Percentiles rank a stretch among this genome's conserved stretches.
phyloP scores from a whole-genome alignment of 495 filamentous ascomycete species.

The Xylona heveae region DNA sequence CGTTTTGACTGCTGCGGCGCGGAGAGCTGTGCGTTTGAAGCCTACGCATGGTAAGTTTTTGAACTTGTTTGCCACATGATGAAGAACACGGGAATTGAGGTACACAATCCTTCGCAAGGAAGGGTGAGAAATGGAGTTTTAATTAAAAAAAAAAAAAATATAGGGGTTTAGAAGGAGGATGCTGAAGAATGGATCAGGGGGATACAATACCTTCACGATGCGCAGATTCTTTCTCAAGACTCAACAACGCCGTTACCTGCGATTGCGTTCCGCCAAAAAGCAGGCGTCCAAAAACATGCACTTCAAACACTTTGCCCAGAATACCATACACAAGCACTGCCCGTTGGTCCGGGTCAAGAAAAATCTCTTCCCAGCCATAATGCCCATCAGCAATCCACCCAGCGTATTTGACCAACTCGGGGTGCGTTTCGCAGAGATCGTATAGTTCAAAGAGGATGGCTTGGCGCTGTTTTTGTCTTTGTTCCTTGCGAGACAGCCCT shows the following conservation, averaged over 20 bases:
- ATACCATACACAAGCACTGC: constrained; percentile 6
- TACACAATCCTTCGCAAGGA: too few relatives aligned
- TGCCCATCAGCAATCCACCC: constrained; percentile 4
- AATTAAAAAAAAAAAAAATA: too few relatives aligned
- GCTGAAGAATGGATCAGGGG: too few relatives aligned
- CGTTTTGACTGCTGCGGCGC: too few relatives aligned
- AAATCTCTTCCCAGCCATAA: constrained; percentile 5
- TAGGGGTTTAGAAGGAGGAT: too few relatives aligned
- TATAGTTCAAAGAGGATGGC: constrained; percentile 4
- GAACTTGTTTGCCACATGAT: too few relatives aligned
- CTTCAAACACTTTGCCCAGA: constrained; percentile 8
- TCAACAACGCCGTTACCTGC: neutral
- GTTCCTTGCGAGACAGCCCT: too few relatives aligned
- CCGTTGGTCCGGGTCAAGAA: constrained; percentile 1
- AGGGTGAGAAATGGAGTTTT: too few relatives aligned
- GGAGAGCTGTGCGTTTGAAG: too few relatives aligned
- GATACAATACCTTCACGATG: neutral
- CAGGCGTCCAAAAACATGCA: constrained; percentile 6
- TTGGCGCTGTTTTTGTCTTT: too few relatives aligned
- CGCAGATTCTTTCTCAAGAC: neutral
- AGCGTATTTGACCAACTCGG: constrained; percentile 5
- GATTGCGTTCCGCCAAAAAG: constrained; percentile 2
- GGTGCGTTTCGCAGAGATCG: constrained; percentile 1
- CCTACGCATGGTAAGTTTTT: too few relatives aligned
- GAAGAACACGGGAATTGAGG: too few relatives aligned